Base-by-base conservation (phyloP, 192 early-diverging fungal genomes). In the Dissophora ornata region DNA sequence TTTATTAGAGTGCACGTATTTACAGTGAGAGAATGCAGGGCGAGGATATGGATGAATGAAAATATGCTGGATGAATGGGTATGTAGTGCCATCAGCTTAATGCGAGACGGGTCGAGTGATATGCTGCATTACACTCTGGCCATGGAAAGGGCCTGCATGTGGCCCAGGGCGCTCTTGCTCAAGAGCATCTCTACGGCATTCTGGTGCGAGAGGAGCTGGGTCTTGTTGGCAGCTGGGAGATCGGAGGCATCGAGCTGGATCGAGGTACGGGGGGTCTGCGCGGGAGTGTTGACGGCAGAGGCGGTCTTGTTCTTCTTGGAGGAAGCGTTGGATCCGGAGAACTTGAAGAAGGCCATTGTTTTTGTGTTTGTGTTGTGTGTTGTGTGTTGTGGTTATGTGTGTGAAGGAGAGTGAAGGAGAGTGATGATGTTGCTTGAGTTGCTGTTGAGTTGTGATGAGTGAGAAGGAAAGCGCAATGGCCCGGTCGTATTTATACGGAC, bases 221-320 rank as follows among this genome's bases (percentile, higher is more conserved):
- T 53, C 51, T 67, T 58, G 54, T 45, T 41, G 49, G 54, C 34
- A 15, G 55, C 63, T n/a, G 57, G 32, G 22, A 77, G 12, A 19
- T 77, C 71, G 12, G 47, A 16, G 13, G 33, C 26, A 24, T 33
- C 54, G 42, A 77, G 57, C n/a, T 77, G 71, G 61, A 67, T 32
- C 36, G 64, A 77, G 53, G 71, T 67, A 28, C 71, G 63, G 7
- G 71, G 71, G 34, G 69, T 71, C 60, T 71, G 60, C 33, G 61
- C 30, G 29, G 69, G 69, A 26, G 71, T 77, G 64, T 54, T 66
- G 52, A 46, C 57, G 26, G 64, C 36, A 18, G 71, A 77, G 38
- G 58, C 45, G 34, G 64, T 67, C 71, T 77, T 77, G 71, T 77
- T 77, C 71, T 77, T 77, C 71, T 77, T 77, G 63, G 63, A 59